phyloP scores from a whole-genome alignment of 257 asterid species.

The Anisodus acutangulus region DNA sequence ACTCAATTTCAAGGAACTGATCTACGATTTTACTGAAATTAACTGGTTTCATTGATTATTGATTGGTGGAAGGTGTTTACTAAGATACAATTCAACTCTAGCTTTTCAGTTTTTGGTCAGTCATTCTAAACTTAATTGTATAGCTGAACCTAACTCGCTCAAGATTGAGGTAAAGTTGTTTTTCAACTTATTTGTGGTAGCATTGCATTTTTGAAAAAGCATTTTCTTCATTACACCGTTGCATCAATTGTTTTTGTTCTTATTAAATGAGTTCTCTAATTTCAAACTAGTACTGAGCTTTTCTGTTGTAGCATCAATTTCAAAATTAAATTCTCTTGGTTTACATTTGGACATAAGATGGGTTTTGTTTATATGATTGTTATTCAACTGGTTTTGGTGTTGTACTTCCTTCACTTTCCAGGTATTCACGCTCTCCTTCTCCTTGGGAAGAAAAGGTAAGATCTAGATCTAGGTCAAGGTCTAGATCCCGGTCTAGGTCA shows the following conservation, averaged over 20 bases:
- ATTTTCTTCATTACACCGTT: conserved; percentile 1
- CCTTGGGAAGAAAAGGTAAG: conserved; percentile 29
- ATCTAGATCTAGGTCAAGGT: conserved; percentile 51
- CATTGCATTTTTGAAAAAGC: not conserved
- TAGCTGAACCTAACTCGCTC: not conserved
- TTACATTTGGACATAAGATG: not conserved
- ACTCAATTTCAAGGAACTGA: not conserved
- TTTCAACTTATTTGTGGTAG: not conserved
- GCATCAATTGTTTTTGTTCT: not conserved
- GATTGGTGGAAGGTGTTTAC: not conserved
- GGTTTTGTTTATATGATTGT: not conserved
- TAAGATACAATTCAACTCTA: conserved; percentile 16
- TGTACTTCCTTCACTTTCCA: conserved; percentile 13
- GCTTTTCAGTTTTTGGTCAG: not conserved
- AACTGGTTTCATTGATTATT: conserved; percentile 2
- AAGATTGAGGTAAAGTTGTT: not conserved
- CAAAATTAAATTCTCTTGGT: not conserved
- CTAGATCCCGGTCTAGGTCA: conserved; percentile 30
- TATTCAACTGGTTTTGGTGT: not conserved
- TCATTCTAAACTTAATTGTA: not conserved
- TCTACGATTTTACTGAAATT: not conserved
- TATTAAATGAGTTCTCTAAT: not conserved
- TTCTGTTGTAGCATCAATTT: not conserved
- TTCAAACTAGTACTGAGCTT: not conserved
- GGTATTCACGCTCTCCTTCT: conserved; percentile 36